phyloP scores from a whole-genome alignment of 1,284 basidiomycete genomes.

The Phellopilus nigrolimitatus region DNA sequence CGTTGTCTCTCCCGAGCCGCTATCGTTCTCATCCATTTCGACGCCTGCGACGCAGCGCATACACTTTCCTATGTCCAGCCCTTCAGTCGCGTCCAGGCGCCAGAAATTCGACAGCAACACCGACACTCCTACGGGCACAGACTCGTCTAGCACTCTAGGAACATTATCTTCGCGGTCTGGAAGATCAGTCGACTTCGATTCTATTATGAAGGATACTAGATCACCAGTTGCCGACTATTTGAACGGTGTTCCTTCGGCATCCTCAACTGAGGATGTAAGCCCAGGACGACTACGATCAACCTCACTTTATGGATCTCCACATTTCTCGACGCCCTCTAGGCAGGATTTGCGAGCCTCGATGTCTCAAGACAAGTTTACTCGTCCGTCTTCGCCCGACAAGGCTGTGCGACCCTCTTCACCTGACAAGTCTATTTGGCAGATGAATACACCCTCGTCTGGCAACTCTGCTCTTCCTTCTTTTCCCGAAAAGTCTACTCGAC shows the following conservation, averaged over 20 bases:
- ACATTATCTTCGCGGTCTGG: slow-evolving; percentile 30
- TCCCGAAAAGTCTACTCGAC: too few relatives aligned
- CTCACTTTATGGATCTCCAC: slow-evolving; percentile 41
- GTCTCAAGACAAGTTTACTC: slow-evolving; percentile 10
- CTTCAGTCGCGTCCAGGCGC: slow-evolving; percentile 28
- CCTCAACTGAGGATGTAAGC: slow-evolving; percentile 19
- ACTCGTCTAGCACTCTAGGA: slow-evolving; percentile 23
- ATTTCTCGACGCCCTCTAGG: slow-evolving; percentile 24
- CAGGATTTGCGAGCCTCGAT: slow-evolving; percentile 16
- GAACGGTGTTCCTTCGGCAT: slow-evolving; percentile 24
- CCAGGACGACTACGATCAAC: slow-evolving; percentile 38
- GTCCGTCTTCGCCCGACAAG: slow-evolving; percentile 14
- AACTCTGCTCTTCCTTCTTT: too few relatives aligned
- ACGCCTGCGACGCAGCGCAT: slow-evolving; percentile 50
- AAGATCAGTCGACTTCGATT: slow-evolving; percentile 41
- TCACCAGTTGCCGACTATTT: slow-evolving; percentile 22
- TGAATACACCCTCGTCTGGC: background rate
- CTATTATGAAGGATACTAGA: slow-evolving; percentile 18
- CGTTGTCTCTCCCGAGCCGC: slow-evolving; percentile 49
- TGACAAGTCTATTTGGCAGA: background rate
- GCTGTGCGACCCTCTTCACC: slow-evolving; percentile 1
- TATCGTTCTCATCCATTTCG: slow-evolving; percentile 31
- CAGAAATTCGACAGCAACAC: slow-evolving; percentile 28
- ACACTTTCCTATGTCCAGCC: slow-evolving; percentile 41
- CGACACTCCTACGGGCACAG: slow-evolving; percentile 27